Evolutionary conservation across 1,139 yeast genomes (phyloP).

Genomic region (Scheffersomyces illinoinensis): DNA sequence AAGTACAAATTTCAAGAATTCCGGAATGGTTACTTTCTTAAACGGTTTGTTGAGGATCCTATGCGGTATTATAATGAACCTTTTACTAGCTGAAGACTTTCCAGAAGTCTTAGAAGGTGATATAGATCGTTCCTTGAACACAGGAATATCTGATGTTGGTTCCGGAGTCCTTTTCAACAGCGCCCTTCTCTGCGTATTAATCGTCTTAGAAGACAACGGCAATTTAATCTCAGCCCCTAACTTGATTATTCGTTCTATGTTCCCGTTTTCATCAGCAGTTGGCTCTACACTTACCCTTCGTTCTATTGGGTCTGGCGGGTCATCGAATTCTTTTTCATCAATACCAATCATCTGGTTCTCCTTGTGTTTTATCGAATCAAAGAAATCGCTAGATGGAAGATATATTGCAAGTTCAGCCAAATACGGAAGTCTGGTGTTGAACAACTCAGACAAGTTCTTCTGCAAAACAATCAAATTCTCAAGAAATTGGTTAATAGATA

Average conservation of each 20-base stretch:
- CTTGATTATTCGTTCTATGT: conserved; percentile 32
- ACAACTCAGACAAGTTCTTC: conserved; percentile 24
- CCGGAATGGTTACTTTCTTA: conserved; percentile 38
- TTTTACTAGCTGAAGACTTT: conserved; percentile 14
- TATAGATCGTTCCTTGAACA: conserved; percentile 2
- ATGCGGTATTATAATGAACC: conserved; percentile 44
- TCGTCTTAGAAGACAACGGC: conserved; percentile 45
- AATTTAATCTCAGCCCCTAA: conserved; percentile 38
- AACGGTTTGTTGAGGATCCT: conserved; percentile 45
- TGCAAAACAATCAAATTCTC: conserved; percentile 43
- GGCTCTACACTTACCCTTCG: conserved; percentile 3
- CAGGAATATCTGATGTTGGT: conserved; percentile 1
- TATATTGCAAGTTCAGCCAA: conserved; percentile 27
- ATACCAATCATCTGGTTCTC: conserved; percentile 29
- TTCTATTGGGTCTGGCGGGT: conserved; percentile 11
- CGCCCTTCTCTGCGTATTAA: conserved; percentile 36
- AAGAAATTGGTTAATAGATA: conserved; percentile 38
- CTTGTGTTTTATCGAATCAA: conserved; percentile 36
- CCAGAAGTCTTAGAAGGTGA: conserved; percentile 1
- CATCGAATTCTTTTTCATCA: conserved; percentile 15
- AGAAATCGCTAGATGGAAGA: conserved; percentile 38
- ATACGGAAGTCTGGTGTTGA: conserved; percentile 35
- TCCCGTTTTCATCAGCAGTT: conserved; percentile 5
- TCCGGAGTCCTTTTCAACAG: conserved; percentile 5
- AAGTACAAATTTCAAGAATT: conserved; percentile 38